These are phyloP conservation scores for Mayamaea pseudoterrestris DNA, from an alignment of 108 stramenopile genomes.

Conservation along the genomic window DNA sequence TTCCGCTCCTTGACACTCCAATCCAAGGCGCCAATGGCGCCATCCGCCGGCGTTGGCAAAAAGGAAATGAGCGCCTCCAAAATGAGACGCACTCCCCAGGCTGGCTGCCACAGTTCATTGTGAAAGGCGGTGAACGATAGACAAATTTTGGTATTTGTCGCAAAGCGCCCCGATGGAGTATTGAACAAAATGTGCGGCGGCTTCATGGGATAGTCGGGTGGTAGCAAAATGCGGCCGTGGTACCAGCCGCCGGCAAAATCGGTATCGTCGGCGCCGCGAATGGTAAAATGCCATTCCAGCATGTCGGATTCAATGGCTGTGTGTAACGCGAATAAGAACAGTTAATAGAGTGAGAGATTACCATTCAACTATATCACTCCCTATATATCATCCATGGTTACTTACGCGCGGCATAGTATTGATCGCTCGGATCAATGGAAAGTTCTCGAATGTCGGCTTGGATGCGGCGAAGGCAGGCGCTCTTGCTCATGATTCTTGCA, in stretches of 20 bases:
- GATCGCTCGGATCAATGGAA: constrained; percentile 84
- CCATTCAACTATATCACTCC: constrained; percentile 83
- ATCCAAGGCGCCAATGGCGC: constrained; percentile 94
- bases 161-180: constrained; percentile 93
- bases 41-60: constrained; percentile 88
- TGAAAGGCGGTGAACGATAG: constrained; percentile 90
- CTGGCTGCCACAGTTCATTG: constrained; percentile 94
- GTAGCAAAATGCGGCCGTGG: constrained; percentile 86
- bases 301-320: constrained; percentile 10
- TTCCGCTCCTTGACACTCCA: constrained; percentile 65
- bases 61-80: constrained; percentile 95
- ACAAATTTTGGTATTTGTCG: constrained; percentile 91
- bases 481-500: constrained; percentile 71
- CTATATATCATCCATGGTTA: too few species aligned
- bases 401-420: constrained; percentile 86
- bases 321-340: too few species aligned
- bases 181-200: constrained; percentile 95
- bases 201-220: constrained; percentile 68
- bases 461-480: constrained; percentile 69
- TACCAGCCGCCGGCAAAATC: constrained; percentile 92
- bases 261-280: constrained; percentile 82
- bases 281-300: constrained; percentile 63
- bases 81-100: constrained; percentile 93
- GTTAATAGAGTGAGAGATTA: constrained; percentile 4
- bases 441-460: constrained; percentile 92